Evolutionary conservation across 164 flowering plant species (phyloP).

Genomic region (Cinnamomum micranthum): DNA sequence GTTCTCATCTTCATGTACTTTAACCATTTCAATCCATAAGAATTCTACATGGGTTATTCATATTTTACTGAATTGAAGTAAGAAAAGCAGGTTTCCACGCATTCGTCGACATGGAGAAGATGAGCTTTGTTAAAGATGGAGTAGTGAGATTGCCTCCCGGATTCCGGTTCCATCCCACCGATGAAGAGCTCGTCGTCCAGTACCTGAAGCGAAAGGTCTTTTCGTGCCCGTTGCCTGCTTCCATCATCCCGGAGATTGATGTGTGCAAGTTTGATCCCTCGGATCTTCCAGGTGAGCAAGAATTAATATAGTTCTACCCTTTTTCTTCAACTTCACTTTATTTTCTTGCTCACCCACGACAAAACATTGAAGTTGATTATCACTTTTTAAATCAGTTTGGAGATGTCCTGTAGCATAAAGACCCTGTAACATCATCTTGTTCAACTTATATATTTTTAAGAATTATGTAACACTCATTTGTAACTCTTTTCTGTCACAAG

Average conservation of each 20-base stretch:
- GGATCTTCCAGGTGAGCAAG: conserved; percentile 66
- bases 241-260: conserved; percentile 68
- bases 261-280: conserved; percentile 61
- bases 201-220: conserved; percentile 57
- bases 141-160: conserved; percentile 71
- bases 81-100: background rate
- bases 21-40: background rate
- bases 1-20: background rate
- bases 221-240: conserved; percentile 63
- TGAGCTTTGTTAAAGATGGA: conserved; percentile 49
- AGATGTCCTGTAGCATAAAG: too few relatives aligned
- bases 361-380: background rate
- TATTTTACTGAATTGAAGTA: background rate
- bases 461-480: background rate
- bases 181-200: conserved; percentile 70
- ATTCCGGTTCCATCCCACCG: conserved; percentile 78
- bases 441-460: background rate
- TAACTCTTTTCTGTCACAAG: background rate
- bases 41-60: background rate
- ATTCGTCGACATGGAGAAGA: conserved; percentile 32
- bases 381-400: background rate
- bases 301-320: background rate
- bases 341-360: background rate
- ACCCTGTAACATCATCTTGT: background rate
- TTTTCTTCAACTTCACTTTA: background rate